Evolutionary conservation across 257 asterid genomes (phyloP), one percentile per base, ranked within the genome.

Genomic region (Lantana camara): DNA sequence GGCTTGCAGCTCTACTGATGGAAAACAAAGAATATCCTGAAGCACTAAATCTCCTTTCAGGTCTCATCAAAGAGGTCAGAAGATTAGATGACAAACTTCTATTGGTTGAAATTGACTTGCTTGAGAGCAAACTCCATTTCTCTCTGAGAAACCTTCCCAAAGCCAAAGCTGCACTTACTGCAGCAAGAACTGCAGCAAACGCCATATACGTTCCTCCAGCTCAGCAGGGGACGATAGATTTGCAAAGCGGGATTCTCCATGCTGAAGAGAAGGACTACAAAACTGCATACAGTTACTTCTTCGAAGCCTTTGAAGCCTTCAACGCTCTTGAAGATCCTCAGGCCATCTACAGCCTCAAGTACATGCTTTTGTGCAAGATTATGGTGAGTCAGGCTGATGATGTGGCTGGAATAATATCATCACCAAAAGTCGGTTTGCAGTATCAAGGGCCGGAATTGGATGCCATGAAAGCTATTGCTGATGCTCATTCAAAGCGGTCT

Each of bases 171-270:
- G 82, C 90, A 62, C 83, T 83, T 23, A 83, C 90, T 35, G 90
- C 90, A 24, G 90, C 90, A 61, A 76, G 90, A 63, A 83, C 90
- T 13, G 90, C 90, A 7, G 90, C 90, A 15, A 83, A 83, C 52
- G 90, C 90, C 6, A 79, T 83, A 12, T 83, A 83, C 8, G 87
- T 83, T 15, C 90, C 90, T 34, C 90, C 90, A 46, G 90, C 90
- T 13, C 90, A 81, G 73, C 89, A 83, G 77, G 89, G 89, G 15
- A 75, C 73, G 2, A 83, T 83, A 14, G 89, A 83, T 73, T 48
- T 80, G 55, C 89, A 83, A 48, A 83, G 89, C 64, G 89, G 89
- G 15, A 83, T 77, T 57, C 86, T 83, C 30, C 89, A 83, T 38
- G 89, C 89, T 0, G 89, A 83, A 63, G 89, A 83, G 60, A 83